These are phyloP conservation scores for Saccharomycopsis sp. DNA, from an alignment of 805 yeast species.

Conservation along the genomic window DNA sequence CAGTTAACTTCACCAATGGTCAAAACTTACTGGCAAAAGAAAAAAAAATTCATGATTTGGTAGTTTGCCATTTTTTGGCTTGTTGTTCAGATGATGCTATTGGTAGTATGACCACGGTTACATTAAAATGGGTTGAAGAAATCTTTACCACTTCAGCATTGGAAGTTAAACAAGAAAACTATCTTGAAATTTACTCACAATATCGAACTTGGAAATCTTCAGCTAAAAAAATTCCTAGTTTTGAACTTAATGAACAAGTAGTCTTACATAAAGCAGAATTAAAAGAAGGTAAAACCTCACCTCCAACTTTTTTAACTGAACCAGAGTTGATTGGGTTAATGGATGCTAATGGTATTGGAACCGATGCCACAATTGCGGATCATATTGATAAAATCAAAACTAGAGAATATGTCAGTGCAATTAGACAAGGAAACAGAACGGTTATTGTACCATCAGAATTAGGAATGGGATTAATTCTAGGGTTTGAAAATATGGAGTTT, in stretches of 20 bases:
- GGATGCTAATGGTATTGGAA: conserved; percentile 97
- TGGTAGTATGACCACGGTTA: conserved; percentile 57
- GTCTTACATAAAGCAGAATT: conserved; percentile 47
- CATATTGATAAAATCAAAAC: conserved; percentile 74
- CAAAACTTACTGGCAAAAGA: conserved; percentile 32
- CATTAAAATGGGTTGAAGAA: conserved; percentile 72
- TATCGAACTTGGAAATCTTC: conserved; percentile 67
- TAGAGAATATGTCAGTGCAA: conserved; percentile 55
- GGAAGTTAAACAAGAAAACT: conserved; percentile 62
- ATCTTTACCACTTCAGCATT: conserved; percentile 63
- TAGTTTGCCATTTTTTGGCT: conserved; percentile 79
- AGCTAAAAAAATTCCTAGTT: conserved; percentile 50
- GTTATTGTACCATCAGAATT: conserved; percentile 66
- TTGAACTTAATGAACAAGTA: conserved; percentile 46
- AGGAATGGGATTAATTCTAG: conserved; percentile 82
- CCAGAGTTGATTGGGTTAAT: conserved; percentile 83
- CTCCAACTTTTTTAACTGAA: conserved; percentile 84
- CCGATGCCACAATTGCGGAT: conserved; percentile 98
- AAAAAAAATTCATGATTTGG: conserved; percentile 72
- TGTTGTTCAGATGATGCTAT: conserved; percentile 87
- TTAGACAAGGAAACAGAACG: conserved; percentile 28
- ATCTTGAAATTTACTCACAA: conserved; percentile 58
- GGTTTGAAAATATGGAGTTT: conserved; percentile 70
- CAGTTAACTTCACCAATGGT: conserved; percentile 41
- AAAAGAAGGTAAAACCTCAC: conserved; percentile 63